Conservation (phyloP, 2,329 filamentous ascomycete species). For the Bipolaris victoriae region DNA sequence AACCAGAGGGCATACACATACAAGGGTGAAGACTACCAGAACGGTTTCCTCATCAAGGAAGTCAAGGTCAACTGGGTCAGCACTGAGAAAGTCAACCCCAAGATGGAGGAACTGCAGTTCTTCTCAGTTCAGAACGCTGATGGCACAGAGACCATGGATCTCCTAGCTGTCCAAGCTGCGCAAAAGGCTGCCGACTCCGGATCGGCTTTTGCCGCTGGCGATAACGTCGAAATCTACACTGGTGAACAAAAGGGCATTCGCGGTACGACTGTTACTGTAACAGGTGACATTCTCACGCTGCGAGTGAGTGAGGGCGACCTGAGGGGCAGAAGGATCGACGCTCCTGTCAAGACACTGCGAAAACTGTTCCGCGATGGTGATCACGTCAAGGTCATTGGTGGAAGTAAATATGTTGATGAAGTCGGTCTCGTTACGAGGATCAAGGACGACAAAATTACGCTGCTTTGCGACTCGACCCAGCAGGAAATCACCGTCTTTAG, state of each 20-base stretch:
- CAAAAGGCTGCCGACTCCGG: constrained; percentile 82
- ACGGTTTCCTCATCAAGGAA: constrained; percentile 92
- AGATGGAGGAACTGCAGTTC: constrained; percentile 91
- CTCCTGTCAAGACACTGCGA: constrained; percentile 87
- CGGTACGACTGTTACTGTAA: constrained; percentile 83
- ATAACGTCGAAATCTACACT: constrained; percentile 94
- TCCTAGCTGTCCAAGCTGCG: constrained; percentile 87
- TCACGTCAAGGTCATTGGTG: constrained; percentile 97
- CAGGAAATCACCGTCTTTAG: constrained; percentile 97
- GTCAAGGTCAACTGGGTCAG: constrained; percentile 86
- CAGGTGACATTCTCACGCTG: constrained; percentile 90
- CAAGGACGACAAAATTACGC: constrained; percentile 86
- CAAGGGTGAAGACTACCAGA: constrained; percentile 85
- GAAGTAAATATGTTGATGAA: constrained; percentile 91
- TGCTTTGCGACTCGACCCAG: constrained; percentile 91
- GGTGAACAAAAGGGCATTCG: constrained; percentile 93
- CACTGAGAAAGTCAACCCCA: constrained; percentile 91
- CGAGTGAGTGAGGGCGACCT: constrained; percentile 83
- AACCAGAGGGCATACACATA: constrained; percentile 78
- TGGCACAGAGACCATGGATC: constrained; percentile 89
- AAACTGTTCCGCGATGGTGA: constrained; percentile 94
- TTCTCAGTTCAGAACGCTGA: constrained; percentile 90
- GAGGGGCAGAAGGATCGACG: constrained; percentile 83
- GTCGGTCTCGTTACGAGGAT: constrained; percentile 97
- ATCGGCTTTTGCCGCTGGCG: constrained; percentile 86